Percentiles rank a stretch among this genome's conserved stretches.
phyloP scores from a whole-genome alignment of 208 protist species.

The Wallacemonas sp. region DNA sequence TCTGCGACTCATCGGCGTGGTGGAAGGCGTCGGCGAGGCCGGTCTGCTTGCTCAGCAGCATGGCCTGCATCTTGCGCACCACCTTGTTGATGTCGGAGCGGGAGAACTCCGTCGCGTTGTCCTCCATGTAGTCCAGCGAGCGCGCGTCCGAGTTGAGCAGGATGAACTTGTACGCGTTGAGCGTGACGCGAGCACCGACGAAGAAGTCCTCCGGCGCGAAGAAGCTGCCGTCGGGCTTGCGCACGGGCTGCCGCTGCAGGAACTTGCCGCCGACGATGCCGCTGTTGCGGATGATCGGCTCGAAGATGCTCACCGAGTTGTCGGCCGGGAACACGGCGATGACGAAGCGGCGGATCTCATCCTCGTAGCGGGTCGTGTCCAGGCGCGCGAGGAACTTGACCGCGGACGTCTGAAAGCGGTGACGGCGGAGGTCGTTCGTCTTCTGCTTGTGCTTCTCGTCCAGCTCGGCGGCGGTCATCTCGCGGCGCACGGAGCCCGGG shows the following conservation, averaged over 20 bases:
- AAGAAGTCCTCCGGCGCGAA: constrained; percentile 86
- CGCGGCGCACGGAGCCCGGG: constrained; percentile 78
- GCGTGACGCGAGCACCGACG: constrained; percentile 76
- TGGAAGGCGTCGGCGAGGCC: constrained; percentile 85
- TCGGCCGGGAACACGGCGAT: constrained; percentile 91
- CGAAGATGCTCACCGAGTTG: constrained; percentile 93
- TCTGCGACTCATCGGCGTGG: constrained; percentile 58
- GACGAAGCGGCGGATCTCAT: constrained; percentile 91
- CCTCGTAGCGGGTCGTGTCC: constrained; percentile 82
- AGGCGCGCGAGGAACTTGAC: constrained; percentile 92
- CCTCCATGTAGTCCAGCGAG: constrained; percentile 94
- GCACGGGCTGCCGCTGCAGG: constrained; percentile 83
- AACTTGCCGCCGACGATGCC: constrained; percentile 95
- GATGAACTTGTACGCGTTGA: constrained; percentile 86
- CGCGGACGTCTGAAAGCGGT: constrained; percentile 72
- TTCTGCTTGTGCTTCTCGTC: constrained; percentile 77
- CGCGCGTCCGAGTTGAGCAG: constrained; percentile 87
- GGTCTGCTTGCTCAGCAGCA: constrained; percentile 76
- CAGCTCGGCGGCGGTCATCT: constrained; percentile 87
- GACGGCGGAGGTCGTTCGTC: constrained; percentile 79
- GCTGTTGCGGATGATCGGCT: constrained; percentile 92
- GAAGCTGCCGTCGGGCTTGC: constrained; percentile 54
- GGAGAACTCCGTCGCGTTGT: constrained; percentile 76
- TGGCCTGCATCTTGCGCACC: constrained; percentile 87
- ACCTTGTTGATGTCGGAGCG: constrained; percentile 89